Conservation (phyloP, 495 filamentous ascomycete genomes). For the Pyrenopolyporus hunteri region DNA sequence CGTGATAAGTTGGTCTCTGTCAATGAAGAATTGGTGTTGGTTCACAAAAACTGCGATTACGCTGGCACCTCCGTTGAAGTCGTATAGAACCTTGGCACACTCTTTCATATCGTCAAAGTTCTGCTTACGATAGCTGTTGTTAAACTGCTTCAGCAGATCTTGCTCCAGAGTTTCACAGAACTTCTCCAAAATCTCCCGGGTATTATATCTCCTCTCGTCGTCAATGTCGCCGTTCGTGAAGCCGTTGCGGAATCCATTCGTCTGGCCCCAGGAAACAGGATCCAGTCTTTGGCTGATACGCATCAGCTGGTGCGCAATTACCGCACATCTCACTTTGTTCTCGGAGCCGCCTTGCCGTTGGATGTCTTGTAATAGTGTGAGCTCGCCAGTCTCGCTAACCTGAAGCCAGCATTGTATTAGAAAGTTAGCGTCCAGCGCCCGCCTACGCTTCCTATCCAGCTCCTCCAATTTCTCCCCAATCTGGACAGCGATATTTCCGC, state of each 20-base stretch:
- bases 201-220: conserved; percentile 61
- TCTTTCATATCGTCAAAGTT: conserved; percentile 97
- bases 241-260: conserved; percentile 63
- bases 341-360: conserved; percentile 78
- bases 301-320: conserved; percentile 87
- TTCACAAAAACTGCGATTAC: conserved; percentile 97
- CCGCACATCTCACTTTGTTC: conserved; percentile 85
- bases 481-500: conserved; percentile 87
- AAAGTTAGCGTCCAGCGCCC: conserved; percentile 92
- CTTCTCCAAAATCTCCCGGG: conserved; percentile 91
- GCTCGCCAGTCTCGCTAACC: conserved; percentile 81
- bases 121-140: conserved; percentile 89
- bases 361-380: conserved; percentile 80
- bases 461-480: conserved; percentile 94
- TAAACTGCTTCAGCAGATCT: conserved; percentile 93
- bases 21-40: conserved; percentile 99
- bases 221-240: conserved; percentile 54
- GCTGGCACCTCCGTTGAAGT: conserved; percentile 94
- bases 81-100: conserved; percentile 89
- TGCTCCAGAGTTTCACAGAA: conserved; percentile 96
- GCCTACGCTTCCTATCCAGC: conserved; percentile 85
- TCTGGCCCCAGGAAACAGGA: conserved; percentile 69
- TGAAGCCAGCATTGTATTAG: conserved; percentile 95
- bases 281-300: conserved; percentile 87
- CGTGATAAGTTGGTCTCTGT: conserved; percentile 83